phyloP scores from a whole-genome alignment of 2,329 filamentous ascomycete species.

The Conoideocrella luteorostrata region DNA sequence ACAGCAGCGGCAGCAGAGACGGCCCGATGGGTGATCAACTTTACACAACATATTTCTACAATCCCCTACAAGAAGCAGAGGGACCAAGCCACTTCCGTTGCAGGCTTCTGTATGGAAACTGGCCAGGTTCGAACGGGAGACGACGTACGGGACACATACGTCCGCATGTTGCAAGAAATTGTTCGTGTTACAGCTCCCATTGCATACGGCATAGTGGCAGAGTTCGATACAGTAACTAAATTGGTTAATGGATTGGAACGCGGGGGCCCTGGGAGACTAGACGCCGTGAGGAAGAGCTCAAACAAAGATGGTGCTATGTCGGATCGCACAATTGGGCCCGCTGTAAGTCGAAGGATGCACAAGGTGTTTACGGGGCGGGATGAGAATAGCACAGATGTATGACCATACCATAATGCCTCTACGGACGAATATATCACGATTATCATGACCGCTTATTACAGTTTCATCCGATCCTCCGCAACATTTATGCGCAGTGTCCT shows the following conservation, averaged over 20 bases:
- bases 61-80: slow-evolving; percentile 60
- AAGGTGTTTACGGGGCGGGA: slow-evolving; percentile 55
- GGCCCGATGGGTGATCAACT: slow-evolving; percentile 64
- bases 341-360: slow-evolving; percentile 51
- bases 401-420: slow-evolving; percentile 10
- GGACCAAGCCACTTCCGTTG: slow-evolving; percentile 43
- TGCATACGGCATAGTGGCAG: slow-evolving; percentile 59
- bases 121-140: slow-evolving; percentile 70
- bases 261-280: slow-evolving; percentile 55
- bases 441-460: no score
- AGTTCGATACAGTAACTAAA: slow-evolving; percentile 51
- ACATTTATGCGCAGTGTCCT: no score
- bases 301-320: slow-evolving; percentile 52
- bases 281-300: slow-evolving; percentile 50
- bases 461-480: no score
- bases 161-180: slow-evolving; percentile 71
- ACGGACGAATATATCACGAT: no score
- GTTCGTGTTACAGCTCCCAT: slow-evolving; percentile 64
- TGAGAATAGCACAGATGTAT: slow-evolving; percentile 49
- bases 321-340: slow-evolving; percentile 49
- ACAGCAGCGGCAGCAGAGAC: slow-evolving; percentile 55
- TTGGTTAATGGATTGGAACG: slow-evolving; percentile 54
- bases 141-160: slow-evolving; percentile 58
- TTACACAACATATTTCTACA: slow-evolving; percentile 74
- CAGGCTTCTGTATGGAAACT: slow-evolving; percentile 70